phyloP scores from a whole-genome alignment of 352 stramenopile species.

The Globisporangium emineosum region DNA sequence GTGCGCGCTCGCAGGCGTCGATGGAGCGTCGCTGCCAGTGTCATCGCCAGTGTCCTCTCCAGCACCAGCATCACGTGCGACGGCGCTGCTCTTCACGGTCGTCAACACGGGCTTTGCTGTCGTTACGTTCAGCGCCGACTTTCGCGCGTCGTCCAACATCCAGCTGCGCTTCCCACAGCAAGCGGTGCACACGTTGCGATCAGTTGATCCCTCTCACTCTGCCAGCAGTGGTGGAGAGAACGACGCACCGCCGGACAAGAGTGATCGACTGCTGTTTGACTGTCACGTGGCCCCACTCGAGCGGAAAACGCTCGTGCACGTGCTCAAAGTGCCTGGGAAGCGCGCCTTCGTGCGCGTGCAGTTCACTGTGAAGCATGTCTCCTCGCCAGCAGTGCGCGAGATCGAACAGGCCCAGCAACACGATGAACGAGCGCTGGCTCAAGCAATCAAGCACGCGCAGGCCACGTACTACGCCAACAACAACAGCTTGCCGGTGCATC shows the following conservation, averaged over 20 bases:
- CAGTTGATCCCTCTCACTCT: not conserved
- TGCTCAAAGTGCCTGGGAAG: slow-evolving; percentile 22
- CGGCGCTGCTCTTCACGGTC: slow-evolving; percentile 41
- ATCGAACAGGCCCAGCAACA: slow-evolving; percentile 5
- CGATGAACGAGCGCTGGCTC: not conserved
- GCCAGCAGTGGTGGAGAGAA: not conserved
- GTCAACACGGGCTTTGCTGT: slow-evolving; percentile 35
- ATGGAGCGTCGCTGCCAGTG: not conserved
- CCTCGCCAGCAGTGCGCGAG: not conserved
- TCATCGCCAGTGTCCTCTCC: not conserved
- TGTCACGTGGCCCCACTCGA: slow-evolving; percentile 36
- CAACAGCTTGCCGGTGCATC: slow-evolving; percentile 13
- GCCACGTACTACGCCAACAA: not conserved
- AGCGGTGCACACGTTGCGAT: not conserved
- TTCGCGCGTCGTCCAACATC: slow-evolving; percentile 36
- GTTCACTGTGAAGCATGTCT: slow-evolving; percentile 20
- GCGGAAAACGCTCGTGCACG: slow-evolving; percentile 26
- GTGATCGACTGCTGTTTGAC: slow-evolving; percentile 19
- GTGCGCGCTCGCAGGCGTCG: slow-evolving; percentile 11
- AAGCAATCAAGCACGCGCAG: not conserved
- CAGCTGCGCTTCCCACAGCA: slow-evolving; percentile 22
- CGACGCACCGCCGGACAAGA: not conserved
- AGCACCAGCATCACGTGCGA: not conserved
- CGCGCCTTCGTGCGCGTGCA: slow-evolving; percentile 47
- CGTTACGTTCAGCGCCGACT: slow-evolving; percentile 44